Evolutionary conservation across 331 rosid species (phyloP), one percentile per base, ranked within the genome.

Genomic region (Acacia concinna): DNA sequence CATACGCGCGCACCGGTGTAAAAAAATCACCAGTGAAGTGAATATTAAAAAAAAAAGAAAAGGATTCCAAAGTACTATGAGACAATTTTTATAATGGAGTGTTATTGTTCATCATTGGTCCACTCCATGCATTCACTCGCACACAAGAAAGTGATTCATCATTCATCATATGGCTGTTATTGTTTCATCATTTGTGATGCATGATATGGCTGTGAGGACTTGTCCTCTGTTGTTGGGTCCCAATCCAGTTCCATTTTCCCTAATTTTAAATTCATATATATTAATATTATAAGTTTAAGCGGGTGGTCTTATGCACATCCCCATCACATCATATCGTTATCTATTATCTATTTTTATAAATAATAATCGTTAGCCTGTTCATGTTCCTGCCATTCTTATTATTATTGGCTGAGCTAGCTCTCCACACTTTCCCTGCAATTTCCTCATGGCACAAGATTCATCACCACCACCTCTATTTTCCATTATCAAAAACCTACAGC

Each of bases 41-140:
- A n/a, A 25, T 56, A 46, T 56, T 56, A 20, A 20, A 27, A 25
- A 71, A 60, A 66, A 20, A 27, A 25, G 64, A 60, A 66, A 67
- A 66, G 81, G 76, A 74, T 51, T 86, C 86, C 81, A 77, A 80
- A 82, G 56, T 69, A 52, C 76, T 44, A 80, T 35, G 65, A 68
- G 83, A 83, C 89, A 80, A 82, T 57, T 4, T 4, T 62, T 37
- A 34, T 51, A n/a, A 21, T 77, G 81, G 23, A 52, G 60, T 4
- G 38, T 41, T 69, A 66, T 67, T 65, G 14, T 13, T 77, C 28
- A 54, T 77, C 64, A 73, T 80, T 82, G 84, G 90, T 69, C 85
- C 81, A 75, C 72, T 74, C 72, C 71, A 75, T 78, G 79, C 84
- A 67, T 54, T 64, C 68, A 44, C 76, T n/a, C 54, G 23, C 81